Percentiles rank a stretch among this genome's conserved stretches.
Conservation (phyloP, 2,329 filamentous ascomycete genomes). For the Colletotrichum godetiae region DNA sequence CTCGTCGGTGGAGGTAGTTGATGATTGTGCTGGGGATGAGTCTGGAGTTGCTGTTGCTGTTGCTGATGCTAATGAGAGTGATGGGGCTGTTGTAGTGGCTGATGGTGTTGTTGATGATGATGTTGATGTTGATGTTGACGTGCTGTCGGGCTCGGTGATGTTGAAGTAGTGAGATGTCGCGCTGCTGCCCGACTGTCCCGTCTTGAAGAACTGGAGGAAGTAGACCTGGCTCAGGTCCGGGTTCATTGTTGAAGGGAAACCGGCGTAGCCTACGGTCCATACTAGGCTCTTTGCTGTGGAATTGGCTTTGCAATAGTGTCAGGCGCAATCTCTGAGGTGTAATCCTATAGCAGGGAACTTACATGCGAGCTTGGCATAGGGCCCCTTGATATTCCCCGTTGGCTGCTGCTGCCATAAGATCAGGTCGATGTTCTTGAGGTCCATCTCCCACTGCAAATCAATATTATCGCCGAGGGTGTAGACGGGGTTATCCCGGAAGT, state of each 20-base stretch:
- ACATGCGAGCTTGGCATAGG: neutral
- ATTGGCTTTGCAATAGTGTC: neutral
- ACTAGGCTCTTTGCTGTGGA: neutral
- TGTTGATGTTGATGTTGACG: neutral
- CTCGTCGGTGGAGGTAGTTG: neutral
- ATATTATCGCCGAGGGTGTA: slow-evolving; percentile 39
- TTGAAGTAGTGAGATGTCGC: slow-evolving; percentile 12
- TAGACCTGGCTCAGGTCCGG: slow-evolving; percentile 1
- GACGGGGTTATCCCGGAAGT: slow-evolving; percentile 40
- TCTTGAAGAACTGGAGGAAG: neutral
- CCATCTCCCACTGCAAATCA: slow-evolving; percentile 40
- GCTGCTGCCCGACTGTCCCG: neutral
- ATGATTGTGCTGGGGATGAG: neutral
- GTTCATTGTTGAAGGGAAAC: neutral
- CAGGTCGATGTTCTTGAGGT: slow-evolving; percentile 12
- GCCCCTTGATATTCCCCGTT: neutral
- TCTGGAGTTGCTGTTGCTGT: neutral
- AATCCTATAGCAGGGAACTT: neutral
- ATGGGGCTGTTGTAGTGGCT: neutral
- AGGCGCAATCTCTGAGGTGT: neutral
- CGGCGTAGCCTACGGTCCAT: neutral
- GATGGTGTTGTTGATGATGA: neutral
- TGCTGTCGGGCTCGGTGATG: neutral
- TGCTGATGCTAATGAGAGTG: neutral
- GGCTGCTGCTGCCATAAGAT: neutral